Evolutionary conservation across 2,329 filamentous ascomycete genomes (phyloP).

Genomic region (Fusarium clavum): DNA sequence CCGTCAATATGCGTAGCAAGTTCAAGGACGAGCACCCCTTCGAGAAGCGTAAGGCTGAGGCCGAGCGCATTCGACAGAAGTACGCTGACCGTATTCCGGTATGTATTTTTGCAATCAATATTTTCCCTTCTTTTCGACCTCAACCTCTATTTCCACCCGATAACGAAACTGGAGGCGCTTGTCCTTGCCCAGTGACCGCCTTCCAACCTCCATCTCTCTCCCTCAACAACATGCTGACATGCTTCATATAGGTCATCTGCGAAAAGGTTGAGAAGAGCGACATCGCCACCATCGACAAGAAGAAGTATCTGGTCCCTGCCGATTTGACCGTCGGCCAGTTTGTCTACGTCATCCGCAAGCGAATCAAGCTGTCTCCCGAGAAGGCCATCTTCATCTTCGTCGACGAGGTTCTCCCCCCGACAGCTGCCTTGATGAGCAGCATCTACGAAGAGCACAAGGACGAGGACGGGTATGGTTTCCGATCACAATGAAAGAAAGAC

Average conservation of each 20-base stretch:
- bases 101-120: constrained; percentile 58
- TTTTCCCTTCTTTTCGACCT: constrained; percentile 1
- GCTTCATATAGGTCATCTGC: constrained; percentile 87
- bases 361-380: constrained; percentile 99
- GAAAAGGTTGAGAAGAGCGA: constrained; percentile 99
- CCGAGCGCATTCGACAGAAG: constrained; percentile 98
- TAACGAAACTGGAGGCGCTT: constrained; percentile 7
- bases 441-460: constrained; percentile 99
- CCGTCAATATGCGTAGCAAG: constrained; percentile 91
- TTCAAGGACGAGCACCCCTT: constrained; percentile 99
- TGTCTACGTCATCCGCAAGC: constrained; percentile 99
- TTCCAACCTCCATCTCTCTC: constrained; percentile 1
- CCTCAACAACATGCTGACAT: constrained; percentile 79
- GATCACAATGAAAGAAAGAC: background rate
- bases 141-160: background rate
- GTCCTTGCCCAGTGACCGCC: constrained; percentile 39
- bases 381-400: constrained; percentile 99
- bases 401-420: constrained; percentile 96
- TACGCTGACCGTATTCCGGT: constrained; percentile 98
- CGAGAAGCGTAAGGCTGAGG: constrained; percentile 99
- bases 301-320: constrained; percentile 98
- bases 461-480: constrained; percentile 69
- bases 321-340: constrained; percentile 99
- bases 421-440: constrained; percentile 97
- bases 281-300: constrained; percentile 99